Evolutionary conservation across 2,329 filamentous ascomycete genomes (phyloP), one percentile per base, ranked within the genome.

Genomic region (Exophiala sp.): DNA sequence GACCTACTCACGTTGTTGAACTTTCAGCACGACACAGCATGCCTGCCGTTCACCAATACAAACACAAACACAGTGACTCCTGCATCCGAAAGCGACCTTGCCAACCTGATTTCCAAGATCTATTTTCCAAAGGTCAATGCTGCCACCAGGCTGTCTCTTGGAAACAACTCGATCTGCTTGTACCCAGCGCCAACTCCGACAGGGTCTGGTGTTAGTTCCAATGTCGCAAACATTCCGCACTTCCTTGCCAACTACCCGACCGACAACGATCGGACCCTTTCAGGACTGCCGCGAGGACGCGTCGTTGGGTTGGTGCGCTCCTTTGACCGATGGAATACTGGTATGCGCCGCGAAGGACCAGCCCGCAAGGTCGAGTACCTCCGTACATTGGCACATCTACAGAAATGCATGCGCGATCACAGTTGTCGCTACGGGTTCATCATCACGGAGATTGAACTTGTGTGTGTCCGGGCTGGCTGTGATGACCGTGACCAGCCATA

Each of bases 391-490:
- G 81, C 91, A 0, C 89, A 95, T 64, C 77, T 96, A 41, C 92
- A 97, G 72, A 83, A 89, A 68, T 85, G 86, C 66, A 96, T 96
- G 90, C 90, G 92, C 70, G 90, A 95, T 73, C 89, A 96, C 73
- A 85, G 86, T 62, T 95, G 89, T 68, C 86, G 92, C 55, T 97
- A 96, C 71, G 92, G 92, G 50, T 97, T 96, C 77, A 92, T 97
- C 71, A 84, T 96, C 67, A 96, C 90, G 1, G 92, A 96, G 73
- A 96, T 96, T 64, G 92, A 97, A 74, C 84, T 96, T 7, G 86
- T 96, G 36, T 85, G 94, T 63, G 90, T 96, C 1, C 89, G 91
- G 65, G 89, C 88, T 62, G 91, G 91, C 48, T 75, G 72, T 52
- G 73, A 82, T 69, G 63, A 86, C 79, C 73, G 74, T 43, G 73